phyloP scores from a whole-genome alignment of 495 filamentous ascomycete species.

The Annulohypoxylon stygium region DNA sequence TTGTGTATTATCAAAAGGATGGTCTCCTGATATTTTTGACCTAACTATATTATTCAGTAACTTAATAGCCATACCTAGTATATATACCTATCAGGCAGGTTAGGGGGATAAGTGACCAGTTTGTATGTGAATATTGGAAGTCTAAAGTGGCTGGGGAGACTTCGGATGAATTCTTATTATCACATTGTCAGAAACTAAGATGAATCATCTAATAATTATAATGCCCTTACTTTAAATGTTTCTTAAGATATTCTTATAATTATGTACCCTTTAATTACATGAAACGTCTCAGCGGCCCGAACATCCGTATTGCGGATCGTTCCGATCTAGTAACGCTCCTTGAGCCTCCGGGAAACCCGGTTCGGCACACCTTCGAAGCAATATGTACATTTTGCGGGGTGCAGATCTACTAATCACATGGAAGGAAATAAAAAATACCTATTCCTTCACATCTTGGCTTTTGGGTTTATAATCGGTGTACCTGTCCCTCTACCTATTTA shows the following conservation, averaged over 20 bases:
- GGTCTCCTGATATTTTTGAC: no score
- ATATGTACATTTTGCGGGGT: conserved; percentile 3
- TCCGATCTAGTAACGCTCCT: not conserved
- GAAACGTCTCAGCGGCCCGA: not conserved
- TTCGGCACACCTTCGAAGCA: not conserved
- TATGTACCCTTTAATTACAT: not conserved
- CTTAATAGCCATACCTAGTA: no score
- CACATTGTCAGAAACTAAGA: no score
- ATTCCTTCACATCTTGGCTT: not conserved
- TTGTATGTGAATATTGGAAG: no score
- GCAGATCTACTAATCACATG: not conserved
- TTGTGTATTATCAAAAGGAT: no score
- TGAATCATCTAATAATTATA: no score
- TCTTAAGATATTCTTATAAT: not conserved
- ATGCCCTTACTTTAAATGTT: no score
- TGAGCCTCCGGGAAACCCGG: conserved; percentile 12
- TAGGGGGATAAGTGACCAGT: no score
- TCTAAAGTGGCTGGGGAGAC: no score
- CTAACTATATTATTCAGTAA: no score
- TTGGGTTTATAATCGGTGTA: conserved; percentile 7
- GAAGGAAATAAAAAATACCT: not conserved
- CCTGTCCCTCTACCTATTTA: conserved; percentile 17
- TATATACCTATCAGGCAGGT: no score
- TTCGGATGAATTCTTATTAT: no score
- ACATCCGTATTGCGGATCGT: conserved; percentile 4